Evolutionary conservation across 768 basidiomycete species (phyloP).

Genomic region (Lactarius vividus): DNA sequence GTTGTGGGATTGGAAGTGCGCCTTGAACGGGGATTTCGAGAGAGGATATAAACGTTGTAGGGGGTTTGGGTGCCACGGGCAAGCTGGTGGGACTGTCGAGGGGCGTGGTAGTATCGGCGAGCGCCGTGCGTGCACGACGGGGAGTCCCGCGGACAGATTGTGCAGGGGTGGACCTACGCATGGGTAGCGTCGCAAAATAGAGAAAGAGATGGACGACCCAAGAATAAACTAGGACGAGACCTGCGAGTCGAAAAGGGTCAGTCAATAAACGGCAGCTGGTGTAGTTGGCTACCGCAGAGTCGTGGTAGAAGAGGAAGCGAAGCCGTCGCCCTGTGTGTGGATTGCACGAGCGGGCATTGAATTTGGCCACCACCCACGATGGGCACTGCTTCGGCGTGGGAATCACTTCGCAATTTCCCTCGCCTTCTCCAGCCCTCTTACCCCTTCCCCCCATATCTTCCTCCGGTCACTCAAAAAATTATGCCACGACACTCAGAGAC

Average conservation of each 20-base stretch:
- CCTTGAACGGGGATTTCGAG: conserved; percentile 79
- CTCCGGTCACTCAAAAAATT: conserved; percentile 3
- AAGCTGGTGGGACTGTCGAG: conserved; percentile 19
- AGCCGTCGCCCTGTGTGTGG: conserved; percentile 25
- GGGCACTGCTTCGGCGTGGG: conserved; percentile 27
- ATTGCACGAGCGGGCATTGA: conserved; percentile 29
- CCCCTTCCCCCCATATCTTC: not conserved
- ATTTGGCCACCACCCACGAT: conserved; percentile 30
- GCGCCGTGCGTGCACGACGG: conserved; percentile 25
- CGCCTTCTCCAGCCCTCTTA: conserved; percentile 15
- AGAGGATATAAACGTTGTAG: conserved; percentile 57
- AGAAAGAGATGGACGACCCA: not conserved
- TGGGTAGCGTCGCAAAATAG: conserved; percentile 11
- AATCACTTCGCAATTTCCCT: conserved; percentile 25
- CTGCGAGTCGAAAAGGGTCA: not conserved
- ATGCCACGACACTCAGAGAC: not conserved
- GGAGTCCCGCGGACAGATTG: conserved; percentile 28
- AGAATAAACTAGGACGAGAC: not conserved
- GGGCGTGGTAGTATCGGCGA: conserved; percentile 25
- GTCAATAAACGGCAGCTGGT: conserved; percentile 11
- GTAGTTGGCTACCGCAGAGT: conserved; percentile 15
- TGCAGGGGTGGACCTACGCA: conserved; percentile 25
- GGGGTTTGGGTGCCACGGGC: conserved; percentile 40
- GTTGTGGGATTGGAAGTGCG: conserved; percentile 50
- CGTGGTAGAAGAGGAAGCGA: conserved; percentile 26